Conservation (phyloP, 345 rosid genomes). For the Bretschneidera sinensis region DNA sequence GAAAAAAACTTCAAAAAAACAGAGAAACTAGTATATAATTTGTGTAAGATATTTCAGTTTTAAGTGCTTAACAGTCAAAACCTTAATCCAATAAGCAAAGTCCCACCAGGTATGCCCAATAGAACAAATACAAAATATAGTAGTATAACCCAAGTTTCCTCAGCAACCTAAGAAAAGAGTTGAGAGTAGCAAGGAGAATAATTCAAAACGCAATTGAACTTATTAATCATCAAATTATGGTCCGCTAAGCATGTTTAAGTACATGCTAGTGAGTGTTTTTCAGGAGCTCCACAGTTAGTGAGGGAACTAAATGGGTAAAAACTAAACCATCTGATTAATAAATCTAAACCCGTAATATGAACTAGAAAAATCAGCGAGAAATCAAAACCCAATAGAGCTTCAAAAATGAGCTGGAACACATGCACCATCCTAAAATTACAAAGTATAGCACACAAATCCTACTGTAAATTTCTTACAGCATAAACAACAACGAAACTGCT, state of each 20-base stretch:
- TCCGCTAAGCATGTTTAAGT: background rate
- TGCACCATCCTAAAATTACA: background rate
- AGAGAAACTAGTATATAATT: no score
- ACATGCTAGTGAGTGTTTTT: constrained; percentile 11
- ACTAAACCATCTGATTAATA: no score
- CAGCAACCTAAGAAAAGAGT: background rate
- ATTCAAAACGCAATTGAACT: background rate
- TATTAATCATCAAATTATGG: background rate
- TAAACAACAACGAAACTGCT: no score
- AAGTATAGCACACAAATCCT: background rate
- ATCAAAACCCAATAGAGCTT: background rate
- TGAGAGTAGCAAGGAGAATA: background rate
- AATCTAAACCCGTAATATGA: no score
- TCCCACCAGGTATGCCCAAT: background rate
- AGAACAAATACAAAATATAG: no score
- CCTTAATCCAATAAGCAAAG: no score
- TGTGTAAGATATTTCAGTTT: background rate
- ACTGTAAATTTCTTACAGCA: no score
- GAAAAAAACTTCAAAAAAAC: background rate
- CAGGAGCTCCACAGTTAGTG: background rate
- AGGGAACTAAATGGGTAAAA: background rate
- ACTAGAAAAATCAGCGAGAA: background rate
- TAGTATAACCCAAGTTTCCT: background rate
- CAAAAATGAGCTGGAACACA: no score
- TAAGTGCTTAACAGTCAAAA: background rate